Conservation (phyloP, 139 green algal genomes). For the Chlorella sp. region DNA sequence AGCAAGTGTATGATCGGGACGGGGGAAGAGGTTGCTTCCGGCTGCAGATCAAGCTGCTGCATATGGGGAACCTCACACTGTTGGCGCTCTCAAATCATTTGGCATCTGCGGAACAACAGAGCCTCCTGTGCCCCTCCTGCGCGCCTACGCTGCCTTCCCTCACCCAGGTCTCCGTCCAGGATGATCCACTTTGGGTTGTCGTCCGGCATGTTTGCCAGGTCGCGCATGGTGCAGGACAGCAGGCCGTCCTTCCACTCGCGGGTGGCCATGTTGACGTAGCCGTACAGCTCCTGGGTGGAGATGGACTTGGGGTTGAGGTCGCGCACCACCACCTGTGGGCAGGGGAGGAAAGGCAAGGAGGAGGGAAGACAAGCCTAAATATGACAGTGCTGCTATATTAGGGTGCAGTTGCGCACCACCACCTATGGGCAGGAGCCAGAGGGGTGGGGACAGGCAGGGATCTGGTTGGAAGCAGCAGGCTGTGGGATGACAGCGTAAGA, state of each 20-base stretch:
- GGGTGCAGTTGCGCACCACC: too few species aligned
- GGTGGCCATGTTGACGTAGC: conserved; percentile 81
- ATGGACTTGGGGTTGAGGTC: conserved; percentile 94
- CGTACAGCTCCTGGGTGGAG: conserved; percentile 89
- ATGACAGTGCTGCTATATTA: not conserved
- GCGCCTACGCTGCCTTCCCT: too few species aligned
- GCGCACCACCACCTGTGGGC: conserved; percentile 82
- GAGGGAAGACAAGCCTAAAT: not conserved
- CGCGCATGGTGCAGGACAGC: conserved; percentile 89
- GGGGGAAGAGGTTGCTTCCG: not conserved
- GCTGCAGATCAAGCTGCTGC: not conserved
- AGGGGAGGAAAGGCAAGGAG: not conserved
- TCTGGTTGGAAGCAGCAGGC: too few species aligned
- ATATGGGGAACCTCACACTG: too few species aligned
- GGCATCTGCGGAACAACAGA: too few species aligned
- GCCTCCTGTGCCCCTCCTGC: too few species aligned
- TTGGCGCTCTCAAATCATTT: too few species aligned
- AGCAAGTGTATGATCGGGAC: not conserved
- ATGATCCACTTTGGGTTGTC: conserved; percentile 95
- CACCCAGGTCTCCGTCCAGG: conserved; percentile 90
- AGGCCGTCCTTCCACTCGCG: conserved; percentile 94
- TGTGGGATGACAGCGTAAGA: too few species aligned
- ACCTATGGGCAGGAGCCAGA: too few species aligned
- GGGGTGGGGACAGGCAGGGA: too few species aligned
- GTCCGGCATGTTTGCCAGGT: conserved; percentile 81